Evolutionary conservation across 139 green algal species (phyloP), one percentile per base, ranked within the genome.

Genomic region (Haematococcus lacustris): DNA sequence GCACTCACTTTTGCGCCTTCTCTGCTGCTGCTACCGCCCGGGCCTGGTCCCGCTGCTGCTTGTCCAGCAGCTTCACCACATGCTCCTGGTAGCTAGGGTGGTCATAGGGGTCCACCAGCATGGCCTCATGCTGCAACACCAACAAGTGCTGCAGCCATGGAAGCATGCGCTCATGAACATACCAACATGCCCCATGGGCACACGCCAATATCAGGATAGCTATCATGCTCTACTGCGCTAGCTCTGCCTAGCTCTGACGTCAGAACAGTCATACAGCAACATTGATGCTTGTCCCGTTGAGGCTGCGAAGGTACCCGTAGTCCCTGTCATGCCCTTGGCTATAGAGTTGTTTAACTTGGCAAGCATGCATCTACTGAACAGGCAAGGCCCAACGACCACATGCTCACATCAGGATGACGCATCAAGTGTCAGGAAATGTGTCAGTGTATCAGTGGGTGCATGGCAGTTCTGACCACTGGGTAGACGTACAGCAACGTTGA

Each of bases 41-140:
- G 13, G 62, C 70, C 53, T n/a, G 3, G 53, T 76, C 71, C 38
- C 71, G 37, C n/a, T 47, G 3, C 30, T 40, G 38, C 60, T 76
- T 76, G 59, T 38, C 71, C 26, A 6, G 28, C 30, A 71, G n/a
- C 71, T 76, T 76, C 13, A 3, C 41, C 9, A 26, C 4, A n/a
- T 76, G 71, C 9, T 50, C 51, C n/a, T 76, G 59, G 40, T 76
- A 76, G 23, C 38, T 38, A 41, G 71, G 59, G 60, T 76, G 38
- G 3, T 25, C 63, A 40, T 76, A 76, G 3, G 71, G 71, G 59
- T 76, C 71, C 5, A 70, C 38, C 3, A 64, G 70, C 34, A 40
- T 51, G 30, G 37, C 38, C 60, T 76, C 60, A 13, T 63, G 3
- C 70, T 75, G 70, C 37, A 32, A 32, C 53, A 64, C 4, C 53